Percentiles rank a stretch among this genome's conserved stretches.
Evolutionary conservation across 176 grass and related monocot genomes (phyloP).

Genomic region (Alopecurus myosuroides): DNA sequence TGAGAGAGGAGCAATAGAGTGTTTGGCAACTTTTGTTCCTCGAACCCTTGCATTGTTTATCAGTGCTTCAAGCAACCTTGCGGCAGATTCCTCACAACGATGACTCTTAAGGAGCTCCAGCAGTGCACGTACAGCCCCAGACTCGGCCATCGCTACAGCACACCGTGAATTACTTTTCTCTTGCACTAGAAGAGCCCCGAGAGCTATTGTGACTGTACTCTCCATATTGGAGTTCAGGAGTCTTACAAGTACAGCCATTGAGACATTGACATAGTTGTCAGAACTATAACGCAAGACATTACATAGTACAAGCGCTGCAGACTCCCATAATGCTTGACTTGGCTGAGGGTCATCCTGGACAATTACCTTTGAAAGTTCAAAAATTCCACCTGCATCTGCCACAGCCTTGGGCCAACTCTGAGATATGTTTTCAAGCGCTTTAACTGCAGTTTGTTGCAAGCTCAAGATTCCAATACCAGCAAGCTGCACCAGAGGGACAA

Average conservation of each 20-base stretch:
- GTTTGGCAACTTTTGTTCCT: conserved; percentile 85
- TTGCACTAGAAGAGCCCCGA: conserved; percentile 90
- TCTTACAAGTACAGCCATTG: conserved; percentile 87
- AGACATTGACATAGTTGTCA: conserved; percentile 88
- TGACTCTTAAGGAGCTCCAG: conserved; percentile 79
- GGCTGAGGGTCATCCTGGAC: conserved; percentile 89
- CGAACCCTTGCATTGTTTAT: conserved; percentile 92
- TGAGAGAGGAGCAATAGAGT: conserved; percentile 81
- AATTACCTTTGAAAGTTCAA: conserved; percentile 97
- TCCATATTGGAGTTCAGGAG: conserved; percentile 71
- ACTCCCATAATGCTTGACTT: conserved; percentile 91
- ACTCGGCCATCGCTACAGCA: conserved; percentile 83
- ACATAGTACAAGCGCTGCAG: conserved; percentile 89
- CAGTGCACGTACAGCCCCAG: conserved; percentile 84
- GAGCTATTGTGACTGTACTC: conserved; percentile 84
- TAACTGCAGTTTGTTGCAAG: conserved; percentile 93
- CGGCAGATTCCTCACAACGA: conserved; percentile 82
- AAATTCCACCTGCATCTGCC: conserved; percentile 91
- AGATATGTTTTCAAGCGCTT: conserved; percentile 92
- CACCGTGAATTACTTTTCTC: conserved; percentile 76
- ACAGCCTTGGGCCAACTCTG: conserved; percentile 94
- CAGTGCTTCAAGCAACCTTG: conserved; percentile 86
- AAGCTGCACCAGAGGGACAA: conserved; percentile 91
- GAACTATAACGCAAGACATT: conserved; percentile 89
- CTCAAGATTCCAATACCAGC: conserved; percentile 88